Evolutionary conservation across 208 protist species (phyloP).

Genomic region (Leishmania tarentolae): DNA sequence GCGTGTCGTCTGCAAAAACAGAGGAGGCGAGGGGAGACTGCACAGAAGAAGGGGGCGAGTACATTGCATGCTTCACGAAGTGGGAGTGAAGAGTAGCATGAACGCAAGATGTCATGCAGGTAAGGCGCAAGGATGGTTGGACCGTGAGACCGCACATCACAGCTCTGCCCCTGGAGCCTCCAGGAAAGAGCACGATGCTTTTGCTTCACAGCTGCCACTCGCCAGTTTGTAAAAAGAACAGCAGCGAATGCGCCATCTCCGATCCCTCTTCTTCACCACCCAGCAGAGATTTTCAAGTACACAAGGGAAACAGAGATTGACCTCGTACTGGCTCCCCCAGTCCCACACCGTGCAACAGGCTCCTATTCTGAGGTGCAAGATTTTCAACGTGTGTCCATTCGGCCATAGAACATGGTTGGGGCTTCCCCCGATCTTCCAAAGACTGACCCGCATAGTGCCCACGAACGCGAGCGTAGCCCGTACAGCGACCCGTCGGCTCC

Average conservation of each 20-base stretch:
- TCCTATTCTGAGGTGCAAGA: background rate
- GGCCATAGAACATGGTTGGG: background rate
- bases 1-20: background rate
- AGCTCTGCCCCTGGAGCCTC: background rate
- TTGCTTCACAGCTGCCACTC: background rate
- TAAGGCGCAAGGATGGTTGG: background rate
- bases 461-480: background rate
- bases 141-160: background rate
- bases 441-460: background rate
- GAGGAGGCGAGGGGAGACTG: background rate
- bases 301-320: background rate
- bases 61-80: background rate
- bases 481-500: background rate
- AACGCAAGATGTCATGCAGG: background rate
- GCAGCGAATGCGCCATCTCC: background rate
- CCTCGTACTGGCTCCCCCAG: background rate
- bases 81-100: background rate
- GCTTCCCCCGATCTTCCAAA: background rate
- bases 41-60: background rate
- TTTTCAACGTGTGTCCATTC: background rate
- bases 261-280: background rate
- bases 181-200: background rate
- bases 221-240: background rate
- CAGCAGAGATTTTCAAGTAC: background rate
- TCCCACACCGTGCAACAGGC: background rate